Base-by-base conservation (phyloP, 768 basidiomycete genomes). In the Trametes gibbosa region DNA sequence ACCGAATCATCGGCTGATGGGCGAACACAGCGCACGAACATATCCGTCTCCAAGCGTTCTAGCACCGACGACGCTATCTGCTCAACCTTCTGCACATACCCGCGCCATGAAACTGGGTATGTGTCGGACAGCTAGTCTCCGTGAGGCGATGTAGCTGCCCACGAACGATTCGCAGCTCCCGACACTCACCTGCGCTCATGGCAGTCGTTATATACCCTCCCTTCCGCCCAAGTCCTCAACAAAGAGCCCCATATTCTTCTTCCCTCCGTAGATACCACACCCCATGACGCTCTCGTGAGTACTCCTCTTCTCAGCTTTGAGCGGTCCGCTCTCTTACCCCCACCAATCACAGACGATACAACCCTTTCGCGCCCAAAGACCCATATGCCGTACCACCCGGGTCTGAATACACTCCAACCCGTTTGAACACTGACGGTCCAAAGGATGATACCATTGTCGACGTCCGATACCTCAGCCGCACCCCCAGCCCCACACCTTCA, bases 401-500 rank as follows among this genome's bases (percentile, higher is more conserved):
- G 27, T 47, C 52, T 0, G 32, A 27, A 29, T 47, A 25, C 21
- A 5, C 17, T 3, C 16, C 14, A 34, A 3, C 32, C 8, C 4
- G 46, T 16, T n/a, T n/a, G n/a, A 34, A 58, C 14, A 34, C 39
- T 10, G 37, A 50, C 19, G 24, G 39, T 42, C 27, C 58, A 46
- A 50, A 27, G 27, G 29, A 50, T 3, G 50, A 59, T 47, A 46
- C 56, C 23, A 41, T 34, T 2, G 50, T 59, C 19, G 59, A 63
- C 50, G 55, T 63, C 1, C 54, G 54, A 1, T 39, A 47, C 35
- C 46, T 56, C 46, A 27, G 24, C 2, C 54, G 54, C 8, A 56
- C 54, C 19, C 54, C 54, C 9, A 56, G 54, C 9, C 54, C 54
- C 3, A 56, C 54, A 17, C 54, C 54, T 5, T 56, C 54, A 14